phyloP scores from a whole-genome alignment of 1,139 yeast species.

The Barnettozyma hawaiiensis region DNA sequence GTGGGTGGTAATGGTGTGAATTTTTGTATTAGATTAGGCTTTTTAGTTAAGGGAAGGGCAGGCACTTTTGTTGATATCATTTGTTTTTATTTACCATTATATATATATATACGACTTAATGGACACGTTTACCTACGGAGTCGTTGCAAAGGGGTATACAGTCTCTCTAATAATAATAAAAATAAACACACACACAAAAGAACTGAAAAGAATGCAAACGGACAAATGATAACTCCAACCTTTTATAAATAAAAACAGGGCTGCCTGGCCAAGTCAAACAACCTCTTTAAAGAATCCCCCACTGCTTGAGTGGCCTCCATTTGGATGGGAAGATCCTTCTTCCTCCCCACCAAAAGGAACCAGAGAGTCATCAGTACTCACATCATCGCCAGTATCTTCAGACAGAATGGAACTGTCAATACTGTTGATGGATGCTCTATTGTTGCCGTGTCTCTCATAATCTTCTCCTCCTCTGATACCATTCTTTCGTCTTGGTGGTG shows the following conservation, averaged over 20 bases:
- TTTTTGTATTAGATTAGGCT: not conserved
- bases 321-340: not conserved
- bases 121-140: too few relatives aligned
- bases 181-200: not conserved
- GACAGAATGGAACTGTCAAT: slow-evolving; percentile 21
- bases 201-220: not conserved
- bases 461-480: slow-evolving; percentile 10
- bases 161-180: not conserved
- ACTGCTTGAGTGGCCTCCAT: slow-evolving; percentile 2
- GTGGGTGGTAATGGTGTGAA: not conserved
- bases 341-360: slow-evolving; percentile 13
- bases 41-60: not conserved
- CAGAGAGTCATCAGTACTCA: slow-evolving; percentile 22
- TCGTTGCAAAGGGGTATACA: not conserved
- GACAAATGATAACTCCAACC: not conserved
- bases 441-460: slow-evolving; percentile 16
- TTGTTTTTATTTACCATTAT: too few relatives aligned
- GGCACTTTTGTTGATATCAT: not conserved
- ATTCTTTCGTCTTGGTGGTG: slow-evolving; percentile 20
- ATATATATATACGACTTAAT: not conserved
- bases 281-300: slow-evolving; percentile 24
- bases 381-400: slow-evolving; percentile 19
- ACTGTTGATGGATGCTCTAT: slow-evolving; percentile 18
- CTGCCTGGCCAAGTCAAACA: slow-evolving; percentile 5
- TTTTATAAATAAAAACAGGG: not conserved